phyloP scores from a whole-genome alignment of 2,329 filamentous ascomycete species.

The Curvularia spicifera region DNA sequence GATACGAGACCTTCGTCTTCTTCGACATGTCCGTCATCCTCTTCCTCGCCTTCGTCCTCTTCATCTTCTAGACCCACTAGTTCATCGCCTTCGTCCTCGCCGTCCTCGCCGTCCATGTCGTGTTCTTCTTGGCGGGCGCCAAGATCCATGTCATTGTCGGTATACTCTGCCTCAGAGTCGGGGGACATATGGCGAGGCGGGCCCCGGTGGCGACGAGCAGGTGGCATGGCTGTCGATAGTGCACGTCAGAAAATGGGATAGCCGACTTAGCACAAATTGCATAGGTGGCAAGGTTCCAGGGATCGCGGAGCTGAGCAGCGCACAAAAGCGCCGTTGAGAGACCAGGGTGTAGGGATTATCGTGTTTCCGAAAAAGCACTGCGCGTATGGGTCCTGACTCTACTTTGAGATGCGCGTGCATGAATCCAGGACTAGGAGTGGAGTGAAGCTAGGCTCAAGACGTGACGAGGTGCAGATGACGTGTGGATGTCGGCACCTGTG shows the following conservation, averaged over 20 bases:
- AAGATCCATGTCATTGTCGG: slow-evolving; percentile 39
- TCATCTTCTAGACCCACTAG: slow-evolving; percentile 24
- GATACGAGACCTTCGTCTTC: slow-evolving; percentile 32
- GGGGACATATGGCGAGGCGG: slow-evolving; percentile 27
- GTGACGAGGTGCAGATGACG: background rate
- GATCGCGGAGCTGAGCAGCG: background rate
- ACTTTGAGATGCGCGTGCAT: background rate
- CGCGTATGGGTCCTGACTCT: background rate
- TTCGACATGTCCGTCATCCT: slow-evolving; percentile 51
- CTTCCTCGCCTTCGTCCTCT: slow-evolving; percentile 22
- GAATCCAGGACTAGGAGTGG: background rate
- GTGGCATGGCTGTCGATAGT: slow-evolving; percentile 31
- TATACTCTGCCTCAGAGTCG: slow-evolving; percentile 26
- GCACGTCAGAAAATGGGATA: slow-evolving; percentile 14
- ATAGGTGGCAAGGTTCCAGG: background rate
- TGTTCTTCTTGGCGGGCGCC: slow-evolving; percentile 24
- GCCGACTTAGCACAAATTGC: background rate
- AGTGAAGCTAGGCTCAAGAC: background rate
- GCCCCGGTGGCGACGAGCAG: slow-evolving; percentile 34
- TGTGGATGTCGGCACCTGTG: background rate
- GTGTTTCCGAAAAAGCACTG: background rate
- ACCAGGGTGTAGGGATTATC: background rate
- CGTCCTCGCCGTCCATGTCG: slow-evolving; percentile 17
- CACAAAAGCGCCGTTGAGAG: background rate
- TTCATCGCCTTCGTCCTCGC: slow-evolving; percentile 57